Percentiles rank a stretch among this genome's conserved stretches.
Conservation (phyloP, 1,284 basidiomycete species). For the Ustilago tritici region DNA sequence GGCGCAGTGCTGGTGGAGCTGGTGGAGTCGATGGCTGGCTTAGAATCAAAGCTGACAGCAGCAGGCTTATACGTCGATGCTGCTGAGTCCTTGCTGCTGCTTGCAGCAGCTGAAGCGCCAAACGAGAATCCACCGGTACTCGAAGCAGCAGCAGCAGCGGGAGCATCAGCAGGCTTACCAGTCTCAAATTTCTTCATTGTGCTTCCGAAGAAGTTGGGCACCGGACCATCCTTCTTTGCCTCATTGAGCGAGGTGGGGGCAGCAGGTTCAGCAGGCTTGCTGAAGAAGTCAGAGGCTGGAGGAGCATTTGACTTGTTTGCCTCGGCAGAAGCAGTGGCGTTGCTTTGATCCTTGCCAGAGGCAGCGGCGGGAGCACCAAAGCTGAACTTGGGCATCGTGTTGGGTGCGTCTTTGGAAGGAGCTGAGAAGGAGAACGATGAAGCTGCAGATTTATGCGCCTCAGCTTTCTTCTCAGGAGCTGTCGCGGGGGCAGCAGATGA, state of each 20-base stretch:
- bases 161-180: constrained; percentile 18
- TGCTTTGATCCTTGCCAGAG: constrained; percentile 11
- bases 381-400: constrained; percentile 41
- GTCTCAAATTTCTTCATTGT: constrained; percentile 48
- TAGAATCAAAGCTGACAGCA: constrained; percentile 39
- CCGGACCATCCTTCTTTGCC: constrained; percentile 59
- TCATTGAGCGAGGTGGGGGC: constrained; percentile 25
- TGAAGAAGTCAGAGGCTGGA: constrained; percentile 46
- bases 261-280: constrained; percentile 40
- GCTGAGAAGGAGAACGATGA: constrained; percentile 51
- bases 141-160: constrained; percentile 11
- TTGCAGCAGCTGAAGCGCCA: constrained; percentile 1
- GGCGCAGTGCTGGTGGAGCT: background rate
- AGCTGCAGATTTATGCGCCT: constrained; percentile 22
- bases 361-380: constrained; percentile 34
- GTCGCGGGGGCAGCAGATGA: constrained; percentile 27
- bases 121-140: constrained; percentile 8
- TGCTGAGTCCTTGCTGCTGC: background rate
- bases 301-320: constrained; percentile 26
- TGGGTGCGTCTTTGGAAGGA: constrained; percentile 33
- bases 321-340: background rate
- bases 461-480: constrained; percentile 16
- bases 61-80: constrained; percentile 9
- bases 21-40: constrained; percentile 14
- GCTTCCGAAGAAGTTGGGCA: constrained; percentile 63